Conservation (phyloP, 1,284 basidiomycete species). For the Gomphus bonarii region DNA sequence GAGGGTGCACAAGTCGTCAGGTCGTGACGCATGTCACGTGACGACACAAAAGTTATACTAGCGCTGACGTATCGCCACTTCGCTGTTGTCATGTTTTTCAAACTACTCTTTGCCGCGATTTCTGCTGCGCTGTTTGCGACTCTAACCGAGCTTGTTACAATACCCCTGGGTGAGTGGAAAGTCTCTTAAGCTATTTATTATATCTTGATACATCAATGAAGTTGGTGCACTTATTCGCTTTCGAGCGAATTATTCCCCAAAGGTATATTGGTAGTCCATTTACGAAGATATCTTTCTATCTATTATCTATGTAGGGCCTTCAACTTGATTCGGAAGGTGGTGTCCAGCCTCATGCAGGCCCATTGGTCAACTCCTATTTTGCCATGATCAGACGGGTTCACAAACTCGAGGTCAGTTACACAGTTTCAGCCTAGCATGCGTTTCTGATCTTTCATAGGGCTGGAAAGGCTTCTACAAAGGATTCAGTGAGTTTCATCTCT, state of each 20-base stretch:
- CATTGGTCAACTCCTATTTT: conserved; percentile 50
- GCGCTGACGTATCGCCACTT: background rate
- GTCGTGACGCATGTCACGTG: background rate
- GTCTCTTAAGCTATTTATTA: background rate
- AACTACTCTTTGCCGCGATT: background rate
- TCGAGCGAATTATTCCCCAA: conserved; percentile 73
- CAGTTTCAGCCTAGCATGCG: background rate
- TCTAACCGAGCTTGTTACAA: conserved; percentile 3
- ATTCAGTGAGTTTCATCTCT: conserved; percentile 39
- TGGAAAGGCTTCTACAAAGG: conserved; percentile 80
- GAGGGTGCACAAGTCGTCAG: background rate
- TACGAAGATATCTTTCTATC: background rate
- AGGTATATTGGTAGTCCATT: conserved; percentile 19
- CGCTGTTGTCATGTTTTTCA: background rate
- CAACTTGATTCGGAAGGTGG: conserved; percentile 72
- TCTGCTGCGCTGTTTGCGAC: background rate
- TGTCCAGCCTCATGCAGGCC: conserved; percentile 66
- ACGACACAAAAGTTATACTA: background rate
- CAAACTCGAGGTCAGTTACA: conserved; percentile 52
- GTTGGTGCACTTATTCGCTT: conserved; percentile 58
- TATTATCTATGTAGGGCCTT: conserved; percentile 35
- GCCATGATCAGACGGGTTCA: conserved; percentile 68
- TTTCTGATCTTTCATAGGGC: conserved; percentile 35
- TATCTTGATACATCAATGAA: background rate
- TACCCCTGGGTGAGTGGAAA: conserved; percentile 2